These are phyloP conservation scores for Auricularia heimuer DNA, from an alignment of 768 basidiomycete genomes.

Conservation along the genomic window DNA sequence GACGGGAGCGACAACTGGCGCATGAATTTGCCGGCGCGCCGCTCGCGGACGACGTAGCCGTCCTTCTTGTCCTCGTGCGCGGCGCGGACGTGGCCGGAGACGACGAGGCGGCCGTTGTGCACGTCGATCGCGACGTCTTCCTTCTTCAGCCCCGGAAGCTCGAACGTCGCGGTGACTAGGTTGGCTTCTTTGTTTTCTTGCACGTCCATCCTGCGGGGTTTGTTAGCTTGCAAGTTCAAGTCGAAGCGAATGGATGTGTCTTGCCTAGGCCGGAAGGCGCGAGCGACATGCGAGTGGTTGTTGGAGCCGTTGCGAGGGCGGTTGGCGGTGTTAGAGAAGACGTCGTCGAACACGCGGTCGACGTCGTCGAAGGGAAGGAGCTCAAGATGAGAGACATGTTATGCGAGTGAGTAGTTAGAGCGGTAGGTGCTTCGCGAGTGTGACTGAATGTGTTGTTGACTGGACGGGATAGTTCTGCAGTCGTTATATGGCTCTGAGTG, in stretches of 20 bases:
- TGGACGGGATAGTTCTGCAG: too few species aligned
- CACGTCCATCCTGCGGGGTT: conserved; percentile 28
- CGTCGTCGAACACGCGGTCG: too few species aligned
- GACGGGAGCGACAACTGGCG: not conserved
- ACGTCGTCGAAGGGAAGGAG: too few species aligned
- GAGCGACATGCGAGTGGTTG: not conserved
- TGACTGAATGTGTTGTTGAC: too few species aligned
- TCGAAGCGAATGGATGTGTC: not conserved
- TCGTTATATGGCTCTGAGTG: too few species aligned
- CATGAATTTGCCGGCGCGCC: conserved; percentile 26
- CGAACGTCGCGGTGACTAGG: conserved; percentile 41
- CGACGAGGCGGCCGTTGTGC: conserved; percentile 33
- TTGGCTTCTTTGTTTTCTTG: conserved; percentile 33
- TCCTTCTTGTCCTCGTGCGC: conserved; percentile 21
- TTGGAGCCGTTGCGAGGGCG: too few species aligned
- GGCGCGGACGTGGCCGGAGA: conserved; percentile 35
- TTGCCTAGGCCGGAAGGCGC: not conserved
- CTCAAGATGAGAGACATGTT: too few species aligned
- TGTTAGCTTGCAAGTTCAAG: too few species aligned
- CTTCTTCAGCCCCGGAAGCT: conserved; percentile 44
- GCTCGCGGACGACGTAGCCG: conserved; percentile 36
- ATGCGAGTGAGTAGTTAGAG: too few species aligned
- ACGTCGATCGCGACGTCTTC: conserved; percentile 28
- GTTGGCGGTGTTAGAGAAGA: too few species aligned
- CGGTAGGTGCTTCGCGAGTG: too few species aligned